Conservation (phyloP, 495 filamentous ascomycete genomes). For the Penicillium samsonianum region DNA sequence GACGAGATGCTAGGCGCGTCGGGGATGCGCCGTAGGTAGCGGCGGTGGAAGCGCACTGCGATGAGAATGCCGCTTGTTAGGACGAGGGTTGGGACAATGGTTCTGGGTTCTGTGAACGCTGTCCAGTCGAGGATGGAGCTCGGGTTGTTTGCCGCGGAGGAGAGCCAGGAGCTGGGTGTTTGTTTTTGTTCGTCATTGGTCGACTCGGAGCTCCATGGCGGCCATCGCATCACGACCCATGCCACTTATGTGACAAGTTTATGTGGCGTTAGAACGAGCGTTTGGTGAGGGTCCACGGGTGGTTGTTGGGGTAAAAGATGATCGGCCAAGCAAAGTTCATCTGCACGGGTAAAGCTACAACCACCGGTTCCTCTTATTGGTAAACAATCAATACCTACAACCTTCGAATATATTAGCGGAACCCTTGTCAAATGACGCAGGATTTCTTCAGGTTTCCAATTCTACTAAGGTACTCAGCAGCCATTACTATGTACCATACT, state of each 20-base stretch:
- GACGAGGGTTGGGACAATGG: constrained; percentile 66
- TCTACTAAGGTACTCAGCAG: too few species aligned
- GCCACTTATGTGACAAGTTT: constrained; percentile 21
- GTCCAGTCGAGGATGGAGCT: constrained; percentile 54
- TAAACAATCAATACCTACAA: not conserved
- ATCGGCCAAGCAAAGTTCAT: constrained; percentile 3
- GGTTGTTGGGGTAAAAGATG: constrained; percentile 13
- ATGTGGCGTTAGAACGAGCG: constrained; percentile 5
- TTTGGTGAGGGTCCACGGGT: constrained; percentile 14
- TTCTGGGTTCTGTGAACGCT: constrained; percentile 65
- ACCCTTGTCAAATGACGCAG: not conserved
- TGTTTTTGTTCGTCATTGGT: constrained; percentile 34
- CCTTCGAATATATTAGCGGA: not conserved
- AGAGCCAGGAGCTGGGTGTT: constrained; percentile 15
- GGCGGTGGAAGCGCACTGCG: constrained; percentile 52
- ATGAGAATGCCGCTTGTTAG: constrained; percentile 66
- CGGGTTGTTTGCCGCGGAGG: constrained; percentile 19
- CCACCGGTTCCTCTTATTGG: not conserved
- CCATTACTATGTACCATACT: too few species aligned
- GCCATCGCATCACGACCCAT: constrained; percentile 56
- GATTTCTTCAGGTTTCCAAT: not conserved
- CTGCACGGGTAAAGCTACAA: constrained; percentile 1
- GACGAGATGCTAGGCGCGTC: constrained; percentile 69
- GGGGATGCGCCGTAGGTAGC: constrained; percentile 80
- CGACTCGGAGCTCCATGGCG: constrained; percentile 47